Base-by-base conservation (phyloP, 805 yeast genomes). In the Tetrapisispora nanseiensis region DNA sequence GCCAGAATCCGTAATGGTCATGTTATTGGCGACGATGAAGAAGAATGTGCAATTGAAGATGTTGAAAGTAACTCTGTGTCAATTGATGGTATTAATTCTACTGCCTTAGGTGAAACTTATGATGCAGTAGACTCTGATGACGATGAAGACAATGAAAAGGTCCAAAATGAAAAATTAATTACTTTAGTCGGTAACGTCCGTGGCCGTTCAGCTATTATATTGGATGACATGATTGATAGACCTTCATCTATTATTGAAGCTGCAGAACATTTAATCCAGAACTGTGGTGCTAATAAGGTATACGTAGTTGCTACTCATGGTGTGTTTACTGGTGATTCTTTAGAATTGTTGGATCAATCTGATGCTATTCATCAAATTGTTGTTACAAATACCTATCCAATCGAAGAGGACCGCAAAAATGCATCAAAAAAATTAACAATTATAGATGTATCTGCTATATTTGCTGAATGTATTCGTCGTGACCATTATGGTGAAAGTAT, bases 401-500 rank as follows among this genome's bases (percentile, higher is more conserved):
- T 90, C 40, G 68, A 81, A 16, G 74, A 74, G 50, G 82, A 76
- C 45, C 71, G 75, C 51, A 65, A 74, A 26, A 71, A 69, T 41
- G 71, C 69, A 39, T 72, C 80, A 48, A 68, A 76, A 45, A 92
- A 92, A 64, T 71, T 92, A 54, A 79, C 78, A 13, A 82, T 86
- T 39, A 87, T 92, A 55, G 98, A 92, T 58, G 94, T 92, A 39
- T 83, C 96, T 47, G 83, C 95, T 16, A 87, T 92, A 41, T 84
- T 92, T 59, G 97, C 97, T 28, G 99, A 92, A 70, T 92, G 97
- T 66, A 90, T 92, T 47, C 81, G 99, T 69, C 83, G 99, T 70
- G 96, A 92, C 61, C 99, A 92, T 64, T 89, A 90, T 56, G 99
- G 98, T 62, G 97, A 90, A 69, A 82, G 94, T 54, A 89, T 90